Evolutionary conservation across 2,329 filamentous ascomycete genomes (phyloP), one percentile per base, ranked within the genome.

Genomic region (Cryphonectria radicalis): DNA sequence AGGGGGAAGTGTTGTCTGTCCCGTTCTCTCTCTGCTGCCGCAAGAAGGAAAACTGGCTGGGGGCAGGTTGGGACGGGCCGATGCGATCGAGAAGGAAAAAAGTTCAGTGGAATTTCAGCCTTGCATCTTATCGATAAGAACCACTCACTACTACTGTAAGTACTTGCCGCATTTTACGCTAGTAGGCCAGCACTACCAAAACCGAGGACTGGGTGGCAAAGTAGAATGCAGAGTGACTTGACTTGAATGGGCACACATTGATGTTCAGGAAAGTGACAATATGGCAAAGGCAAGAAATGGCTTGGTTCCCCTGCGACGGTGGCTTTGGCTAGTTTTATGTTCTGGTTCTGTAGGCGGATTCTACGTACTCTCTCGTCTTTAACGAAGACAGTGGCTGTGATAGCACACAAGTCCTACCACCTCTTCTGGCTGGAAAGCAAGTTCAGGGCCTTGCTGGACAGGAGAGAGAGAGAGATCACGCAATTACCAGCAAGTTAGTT

Each of bases 51-150:
- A 50, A 50, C 22, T 13, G 28, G 11, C 35, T 13, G 60, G 32
- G 22, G 2, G 32, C 32, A 37, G 22, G 19, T 63, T 37, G 13
- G 42, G 42, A 2, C 59, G 59, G 55, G 37, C 42, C 22, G 53
- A 43, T n/a, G 55, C 42, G 40, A 69, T n/a, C 63, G 22, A 64
- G 63, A 64, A 32, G 32, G 43, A 65, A 65, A 65, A 65, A 65
- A 65, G 59, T 40, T 53, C 42, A 65, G n/a, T 35, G 42, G 13
- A 28, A 28, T 50, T 65, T 50, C 63, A 65, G 63, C 63, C 63
- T 53, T 53, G 63, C 43, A 19, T 25, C 63, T 65, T 65, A 65
- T 65, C 63, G 63, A 65, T 65, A 65, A 65, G 57, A 46, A 25
- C 25, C 11, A 32, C 32, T 32, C 32, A 32, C 32, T 32, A 17